Base-by-base conservation (phyloP, 192 early-diverging fungal genomes). In the Radiomyces spectabilis region DNA sequence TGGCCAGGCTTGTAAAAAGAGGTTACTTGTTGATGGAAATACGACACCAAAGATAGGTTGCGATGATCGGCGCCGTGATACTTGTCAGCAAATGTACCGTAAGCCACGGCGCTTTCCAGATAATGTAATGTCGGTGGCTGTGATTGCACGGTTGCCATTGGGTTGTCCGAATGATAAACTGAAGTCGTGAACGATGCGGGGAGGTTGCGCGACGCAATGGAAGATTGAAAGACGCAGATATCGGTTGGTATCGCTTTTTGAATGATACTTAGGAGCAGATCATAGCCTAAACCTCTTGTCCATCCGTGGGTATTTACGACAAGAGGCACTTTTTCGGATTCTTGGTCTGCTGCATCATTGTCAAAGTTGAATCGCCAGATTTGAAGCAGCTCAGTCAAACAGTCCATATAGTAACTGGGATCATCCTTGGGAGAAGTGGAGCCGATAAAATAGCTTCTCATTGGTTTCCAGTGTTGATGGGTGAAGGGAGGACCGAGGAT, bases 221-320 rank as follows among this genome's bases (percentile, higher is more conserved):
- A 40, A 27, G 37, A 8, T 10, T 18, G 38, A 59, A 41, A 41
- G 33, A 84, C 84, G 34, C 86, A 76, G 2, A 93, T 75, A 65
- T 85, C 72, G 22, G 85, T 85, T 12, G 94, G 92, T 2, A 53
- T 64, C 8, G 82, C 65, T 2, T 69, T 47, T 34, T 73, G 63
- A 18, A 91, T 71, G 12, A 91, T 60, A 26, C 85, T 75, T 12
- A 88, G 55, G 25, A 93, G 73, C 16, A 98, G 61, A 59, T 93
- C 87, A 45, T 92, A 83, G 8, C 94, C 94, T 59, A 92, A 77
- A 4, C 85, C 94, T 63, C 85, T 92, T 31, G 89, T 72, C 93
- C 94, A 98, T 0, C 95, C 95, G 54, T 92, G 86, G 2, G 93
- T 97, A 66, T 98, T 98, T 32, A 98, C 80, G 7, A 98, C 80